Evolutionary conservation across 257 asterid genomes (phyloP), one percentile per base, ranked within the genome.

Genomic region (Gentiana dahurica): DNA sequence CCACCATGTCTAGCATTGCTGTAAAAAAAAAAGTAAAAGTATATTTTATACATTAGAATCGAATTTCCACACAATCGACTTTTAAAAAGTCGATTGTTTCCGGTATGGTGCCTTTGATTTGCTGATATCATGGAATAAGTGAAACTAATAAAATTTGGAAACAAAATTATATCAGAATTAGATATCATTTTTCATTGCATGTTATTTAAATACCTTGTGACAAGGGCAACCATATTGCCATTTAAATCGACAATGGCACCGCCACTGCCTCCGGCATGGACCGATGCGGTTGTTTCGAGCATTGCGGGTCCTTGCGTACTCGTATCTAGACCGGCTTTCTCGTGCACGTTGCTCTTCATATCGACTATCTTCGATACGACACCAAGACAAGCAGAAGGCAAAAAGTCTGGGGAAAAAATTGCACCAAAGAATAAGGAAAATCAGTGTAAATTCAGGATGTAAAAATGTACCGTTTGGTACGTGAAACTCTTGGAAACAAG

Each of bases 1-100:
- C 97, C 97, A 71, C 97, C 97, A 34, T 92, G 98, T 76, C 84
- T 88, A 24, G 98, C 97, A 60, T 92, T 92, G 81, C 98, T 92
- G 85, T 37, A 53, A 51, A 54, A 61, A 66, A 24, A 24, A 24
- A 24, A 24, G 24, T 24, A 24, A 24, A 24, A 24, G 24, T 24
- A 24, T 24, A 24, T 24, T 24, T 24, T 24, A 24, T 24, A 24
- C 24, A 24, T 24, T 24, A 24, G 24, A 24, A 24, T 24, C 24
- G 24, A 24, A 24, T 24, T 24, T 24, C 24, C 24, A 24, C 24
- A 24, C 24, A 24, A 24, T 24, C 24, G 24, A 24, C 24, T 24
- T 24, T 24, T 24, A 24, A 24, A 24, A 24, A 24, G 24, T 67
- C 37, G 41, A 49, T 45, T 47, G 44, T 11, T 53, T 51, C 57